These are phyloP conservation scores for Cercospora zeina DNA, from an alignment of 2,329 filamentous ascomycete species.

Conservation along the genomic window DNA sequence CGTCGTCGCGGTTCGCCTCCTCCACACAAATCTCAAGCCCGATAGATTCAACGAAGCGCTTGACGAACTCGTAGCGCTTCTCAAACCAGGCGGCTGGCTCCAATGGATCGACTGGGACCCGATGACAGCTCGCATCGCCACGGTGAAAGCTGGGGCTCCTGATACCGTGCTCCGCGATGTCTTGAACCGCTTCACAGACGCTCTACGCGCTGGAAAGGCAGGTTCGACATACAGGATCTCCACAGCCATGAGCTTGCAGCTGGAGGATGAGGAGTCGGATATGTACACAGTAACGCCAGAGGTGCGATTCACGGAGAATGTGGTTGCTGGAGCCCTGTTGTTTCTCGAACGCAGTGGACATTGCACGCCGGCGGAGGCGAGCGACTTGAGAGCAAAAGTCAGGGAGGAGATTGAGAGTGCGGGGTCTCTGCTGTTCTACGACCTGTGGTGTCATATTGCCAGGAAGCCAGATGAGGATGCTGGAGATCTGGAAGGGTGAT, in stretches of 20 bases:
- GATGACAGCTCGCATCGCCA: conserved; percentile 26
- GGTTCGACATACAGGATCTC: conserved; percentile 27
- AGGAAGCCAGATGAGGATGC: not conserved
- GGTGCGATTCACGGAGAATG: conserved; percentile 22
- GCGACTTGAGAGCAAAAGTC: conserved; percentile 9
- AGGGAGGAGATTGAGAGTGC: conserved; percentile 23
- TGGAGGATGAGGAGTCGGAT: conserved; percentile 25
- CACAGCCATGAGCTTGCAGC: conserved; percentile 11
- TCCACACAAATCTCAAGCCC: conserved; percentile 18
- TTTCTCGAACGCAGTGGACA: conserved; percentile 17
- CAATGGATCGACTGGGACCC: conserved; percentile 30
- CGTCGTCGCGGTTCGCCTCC: conserved; percentile 24
- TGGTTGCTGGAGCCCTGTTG: conserved; percentile 15
- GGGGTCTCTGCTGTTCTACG: conserved; percentile 25
- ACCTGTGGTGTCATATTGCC: conserved; percentile 30
- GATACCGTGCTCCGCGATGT: conserved; percentile 22
- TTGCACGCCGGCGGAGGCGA: conserved; percentile 12
- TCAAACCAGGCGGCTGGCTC: conserved; percentile 28
- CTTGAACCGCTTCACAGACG: conserved; percentile 21
- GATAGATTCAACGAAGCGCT: conserved; percentile 24
- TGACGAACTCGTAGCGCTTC: conserved; percentile 21
- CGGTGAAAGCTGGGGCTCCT: conserved; percentile 23
- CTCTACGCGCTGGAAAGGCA: conserved; percentile 17
- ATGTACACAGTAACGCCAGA: conserved; percentile 27
- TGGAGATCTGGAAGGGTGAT: not conserved